These are phyloP conservation scores for Psophocarpus tetragonolobus DNA, from an alignment of 306 rosid species.

Conservation along the genomic window DNA sequence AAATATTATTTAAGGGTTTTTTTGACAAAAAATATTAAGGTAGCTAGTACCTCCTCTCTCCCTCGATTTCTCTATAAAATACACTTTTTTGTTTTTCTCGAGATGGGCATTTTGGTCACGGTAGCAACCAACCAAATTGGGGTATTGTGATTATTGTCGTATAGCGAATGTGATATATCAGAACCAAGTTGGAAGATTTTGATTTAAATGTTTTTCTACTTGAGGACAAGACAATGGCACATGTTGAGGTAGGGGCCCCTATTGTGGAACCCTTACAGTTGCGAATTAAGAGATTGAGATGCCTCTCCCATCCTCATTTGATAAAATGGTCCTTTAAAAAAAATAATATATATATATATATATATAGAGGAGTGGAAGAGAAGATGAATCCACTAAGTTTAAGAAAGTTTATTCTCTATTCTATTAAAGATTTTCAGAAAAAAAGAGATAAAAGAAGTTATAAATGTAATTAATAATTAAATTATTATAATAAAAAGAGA, in stretches of 20 bases:
- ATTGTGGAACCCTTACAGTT: conserved; percentile 29
- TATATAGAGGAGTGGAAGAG: no score
- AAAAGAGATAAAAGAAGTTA: no score
- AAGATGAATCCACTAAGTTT: no score
- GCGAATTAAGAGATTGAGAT: conserved; percentile 46
- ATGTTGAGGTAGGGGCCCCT: conserved; percentile 54
- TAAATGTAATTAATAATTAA: no score
- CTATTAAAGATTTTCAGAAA: no score
- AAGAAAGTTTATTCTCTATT: no score
- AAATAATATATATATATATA: no score
- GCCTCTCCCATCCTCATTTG: conserved; percentile 18
- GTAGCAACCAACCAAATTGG: conserved; percentile 28
- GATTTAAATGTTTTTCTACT: conserved; percentile 70
- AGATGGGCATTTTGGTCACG: conserved; percentile 49
- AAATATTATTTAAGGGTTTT: no score
- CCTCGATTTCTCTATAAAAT: background rate
- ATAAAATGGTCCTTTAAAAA: conserved; percentile 65
- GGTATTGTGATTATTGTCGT: conserved; percentile 48
- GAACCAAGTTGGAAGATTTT: conserved; percentile 43
- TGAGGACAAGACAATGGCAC: conserved; percentile 74
- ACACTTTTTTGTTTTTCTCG: background rate
- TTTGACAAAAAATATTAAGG: no score
- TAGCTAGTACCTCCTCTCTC: background rate
- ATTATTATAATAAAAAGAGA: no score
- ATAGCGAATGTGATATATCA: conserved; percentile 43